phyloP scores from a whole-genome alignment of 441 rosid species.

The Jatropha multifida region DNA sequence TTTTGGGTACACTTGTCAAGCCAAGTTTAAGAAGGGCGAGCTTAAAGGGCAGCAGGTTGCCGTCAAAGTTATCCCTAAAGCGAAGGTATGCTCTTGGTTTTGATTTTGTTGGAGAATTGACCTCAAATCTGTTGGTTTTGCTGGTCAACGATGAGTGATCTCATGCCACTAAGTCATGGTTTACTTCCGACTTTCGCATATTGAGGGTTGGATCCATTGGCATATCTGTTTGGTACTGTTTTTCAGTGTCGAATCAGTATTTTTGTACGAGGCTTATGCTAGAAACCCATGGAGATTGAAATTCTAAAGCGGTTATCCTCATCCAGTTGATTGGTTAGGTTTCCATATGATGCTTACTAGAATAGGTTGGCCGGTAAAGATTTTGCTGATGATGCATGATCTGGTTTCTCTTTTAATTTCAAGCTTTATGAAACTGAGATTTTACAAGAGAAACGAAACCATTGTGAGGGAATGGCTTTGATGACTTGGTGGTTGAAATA shows the following conservation, averaged over 20 bases:
- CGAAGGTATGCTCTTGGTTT: slow-evolving; percentile 46
- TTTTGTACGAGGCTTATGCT: neutral
- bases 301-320: neutral
- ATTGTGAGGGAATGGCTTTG: neutral
- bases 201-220: neutral
- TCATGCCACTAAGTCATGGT: neutral
- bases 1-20: slow-evolving; percentile 83
- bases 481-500: neutral
- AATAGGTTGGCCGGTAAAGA: neutral
- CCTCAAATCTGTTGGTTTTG: slow-evolving; percentile 3
- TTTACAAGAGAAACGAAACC: neutral
- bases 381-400: neutral
- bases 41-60: slow-evolving; percentile 85
- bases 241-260: neutral
- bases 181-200: slow-evolving; percentile 8
- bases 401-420: slow-evolving; percentile 1
- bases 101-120: slow-evolving; percentile 8
- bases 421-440: neutral
- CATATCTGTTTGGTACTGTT: neutral
- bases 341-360: neutral
- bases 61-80: slow-evolving; percentile 87
- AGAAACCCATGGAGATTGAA: neutral
- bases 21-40: slow-evolving; percentile 87
- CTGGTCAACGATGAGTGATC: slow-evolving; percentile 12
- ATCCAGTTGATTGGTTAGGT: neutral